Conservation (phyloP, 2,329 filamentous ascomycete species). For the Sodiomyces alkalinus region DNA sequence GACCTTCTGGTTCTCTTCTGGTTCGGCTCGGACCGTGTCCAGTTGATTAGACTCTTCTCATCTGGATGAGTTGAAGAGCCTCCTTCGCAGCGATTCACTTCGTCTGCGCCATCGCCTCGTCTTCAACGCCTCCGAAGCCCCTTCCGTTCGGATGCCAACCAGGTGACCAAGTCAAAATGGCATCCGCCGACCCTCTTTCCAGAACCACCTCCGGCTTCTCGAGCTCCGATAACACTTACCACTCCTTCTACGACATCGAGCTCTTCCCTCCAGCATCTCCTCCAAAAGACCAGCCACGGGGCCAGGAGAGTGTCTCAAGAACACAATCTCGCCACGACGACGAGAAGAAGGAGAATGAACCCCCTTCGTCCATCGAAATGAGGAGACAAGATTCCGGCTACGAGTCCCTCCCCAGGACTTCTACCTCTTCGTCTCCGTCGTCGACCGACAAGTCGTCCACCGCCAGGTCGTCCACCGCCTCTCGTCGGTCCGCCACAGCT, state of each 20-base stretch:
- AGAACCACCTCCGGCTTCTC: slow-evolving; percentile 28
- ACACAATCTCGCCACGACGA: slow-evolving; percentile 5
- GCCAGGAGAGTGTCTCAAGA: too few species aligned
- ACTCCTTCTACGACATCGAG: slow-evolving; percentile 38
- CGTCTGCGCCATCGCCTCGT: too few species aligned
- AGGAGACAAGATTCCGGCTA: slow-evolving; percentile 44
- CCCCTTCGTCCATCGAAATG: slow-evolving; percentile 24
- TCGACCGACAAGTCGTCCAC: too few species aligned
- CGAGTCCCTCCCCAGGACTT: slow-evolving; percentile 30
- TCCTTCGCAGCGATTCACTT: too few species aligned
- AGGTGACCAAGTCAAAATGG: too few species aligned
- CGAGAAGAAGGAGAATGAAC: slow-evolving; percentile 5
- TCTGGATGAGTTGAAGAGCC: too few species aligned
- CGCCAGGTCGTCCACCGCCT: slow-evolving; percentile 19
- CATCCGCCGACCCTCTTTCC: too few species aligned
- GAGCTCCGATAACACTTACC: slow-evolving; percentile 34
- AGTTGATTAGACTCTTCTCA: too few species aligned
- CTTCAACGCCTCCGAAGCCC: too few species aligned
- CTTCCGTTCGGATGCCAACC: too few species aligned
- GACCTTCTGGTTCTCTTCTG: too few species aligned
- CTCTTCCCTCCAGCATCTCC: slow-evolving; percentile 24
- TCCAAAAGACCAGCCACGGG: slow-evolving; percentile 10
- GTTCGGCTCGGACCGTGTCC: too few species aligned
- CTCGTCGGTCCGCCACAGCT: slow-evolving; percentile 13
- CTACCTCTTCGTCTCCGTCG: slow-evolving; percentile 18